Percentiles rank a stretch among this genome's conserved stretches.
Conservation (phyloP, 1,284 basidiomycete genomes). For the Fistulinella cinereoalba region DNA sequence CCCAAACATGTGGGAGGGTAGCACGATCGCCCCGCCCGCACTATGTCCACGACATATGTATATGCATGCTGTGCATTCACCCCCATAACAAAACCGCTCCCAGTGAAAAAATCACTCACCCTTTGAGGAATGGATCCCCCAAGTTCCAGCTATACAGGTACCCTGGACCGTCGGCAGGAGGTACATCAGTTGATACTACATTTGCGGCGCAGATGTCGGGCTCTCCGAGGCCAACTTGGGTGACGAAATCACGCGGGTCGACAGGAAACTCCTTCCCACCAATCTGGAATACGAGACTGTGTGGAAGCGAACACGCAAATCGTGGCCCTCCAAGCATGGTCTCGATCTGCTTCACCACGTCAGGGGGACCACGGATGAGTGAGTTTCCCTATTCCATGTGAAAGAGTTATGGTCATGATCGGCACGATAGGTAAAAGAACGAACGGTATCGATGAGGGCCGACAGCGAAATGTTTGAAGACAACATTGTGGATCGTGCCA, state of each 20-base stretch:
- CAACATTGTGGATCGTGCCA: constrained; percentile 30
- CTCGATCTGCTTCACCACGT: constrained; percentile 47
- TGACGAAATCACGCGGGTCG: constrained; percentile 62
- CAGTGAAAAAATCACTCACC: constrained; percentile 33
- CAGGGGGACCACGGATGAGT: constrained; percentile 52
- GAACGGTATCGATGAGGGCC: constrained; percentile 37
- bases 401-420: not conserved
- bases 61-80: not conserved
- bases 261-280: constrained; percentile 61
- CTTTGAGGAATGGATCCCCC: constrained; percentile 52
- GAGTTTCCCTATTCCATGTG: constrained; percentile 48
- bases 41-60: constrained; percentile 8
- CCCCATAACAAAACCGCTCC: not conserved
- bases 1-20: not conserved
- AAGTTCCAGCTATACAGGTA: constrained; percentile 56
- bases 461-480: constrained; percentile 32
- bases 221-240: constrained; percentile 38
- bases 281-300: constrained; percentile 58
- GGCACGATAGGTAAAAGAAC: constrained; percentile 3
- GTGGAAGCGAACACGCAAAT: constrained; percentile 47
- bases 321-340: constrained; percentile 35
- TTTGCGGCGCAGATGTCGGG: constrained; percentile 47
- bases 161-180: constrained; percentile 39
- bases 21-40: constrained; percentile 4
- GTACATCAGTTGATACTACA: constrained; percentile 53